Conservation (phyloP, 805 yeast genomes). For the Vanderwaltozyma polyspora region DNA sequence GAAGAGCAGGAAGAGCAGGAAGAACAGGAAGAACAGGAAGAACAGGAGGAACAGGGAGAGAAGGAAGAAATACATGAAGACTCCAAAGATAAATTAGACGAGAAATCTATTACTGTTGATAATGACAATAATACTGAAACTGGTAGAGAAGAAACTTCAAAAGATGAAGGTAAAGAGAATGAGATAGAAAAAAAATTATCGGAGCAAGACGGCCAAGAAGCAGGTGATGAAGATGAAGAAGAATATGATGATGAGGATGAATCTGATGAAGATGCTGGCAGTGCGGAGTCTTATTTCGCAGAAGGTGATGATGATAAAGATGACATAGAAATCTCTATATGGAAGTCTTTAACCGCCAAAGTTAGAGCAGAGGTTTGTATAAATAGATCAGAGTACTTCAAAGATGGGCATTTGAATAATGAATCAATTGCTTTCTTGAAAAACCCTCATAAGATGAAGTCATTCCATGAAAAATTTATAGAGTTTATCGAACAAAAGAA, state of each 20-base stretch:
- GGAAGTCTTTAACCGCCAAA: constrained; percentile 77
- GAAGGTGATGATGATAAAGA: constrained; percentile 48
- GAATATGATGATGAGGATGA: constrained; percentile 30
- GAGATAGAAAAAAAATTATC: not conserved
- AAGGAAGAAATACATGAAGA: not conserved
- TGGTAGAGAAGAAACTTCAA: constrained; percentile 2
- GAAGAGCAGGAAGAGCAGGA: not conserved
- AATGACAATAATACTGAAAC: not conserved
- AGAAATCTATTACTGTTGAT: too few relatives aligned
- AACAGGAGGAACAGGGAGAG: not conserved
- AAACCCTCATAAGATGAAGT: constrained; percentile 55
- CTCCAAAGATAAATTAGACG: not conserved
- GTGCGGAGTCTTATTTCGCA: constrained; percentile 32
- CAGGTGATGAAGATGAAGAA: not conserved
- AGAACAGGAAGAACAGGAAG: not conserved
- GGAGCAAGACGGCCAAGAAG: not conserved
- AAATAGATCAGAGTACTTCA: constrained; percentile 56
- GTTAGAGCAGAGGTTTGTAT: constrained; percentile 66
- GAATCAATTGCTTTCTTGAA: constrained; percentile 64
- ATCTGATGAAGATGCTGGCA: constrained; percentile 34
- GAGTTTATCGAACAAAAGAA: constrained; percentile 25
- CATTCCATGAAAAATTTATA: constrained; percentile 29
- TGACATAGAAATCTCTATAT: constrained; percentile 68
- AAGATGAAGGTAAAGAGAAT: constrained; percentile 15
- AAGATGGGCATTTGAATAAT: constrained; percentile 43